Conservation (phyloP, 129 eudicot genomes). For the Daucus carota region DH1_v3.0 NC_030387.2:7652001-7652500, state of each 20-base stretch:
- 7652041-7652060: background rate
- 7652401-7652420: conserved; percentile 1
- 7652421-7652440: background rate
- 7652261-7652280: background rate
- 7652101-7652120: too few relatives aligned
- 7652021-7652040: background rate
- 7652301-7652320: background rate
- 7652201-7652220: background rate
- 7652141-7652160: background rate
- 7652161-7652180: background rate
- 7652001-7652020: background rate
- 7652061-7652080: too few relatives aligned
- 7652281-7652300: background rate
- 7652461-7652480: background rate
- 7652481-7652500: conserved; percentile 71
- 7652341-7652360: background rate
- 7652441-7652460: background rate
- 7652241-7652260: background rate
- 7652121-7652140: too few relatives aligned
- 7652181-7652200: background rate
- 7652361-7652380: background rate
- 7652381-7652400: background rate
- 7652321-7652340: background rate
- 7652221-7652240: background rate
- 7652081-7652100: too few relatives aligned